Base-by-base conservation (phyloP, 257 asterid species). In the Scutellaria galericulata region DNA sequence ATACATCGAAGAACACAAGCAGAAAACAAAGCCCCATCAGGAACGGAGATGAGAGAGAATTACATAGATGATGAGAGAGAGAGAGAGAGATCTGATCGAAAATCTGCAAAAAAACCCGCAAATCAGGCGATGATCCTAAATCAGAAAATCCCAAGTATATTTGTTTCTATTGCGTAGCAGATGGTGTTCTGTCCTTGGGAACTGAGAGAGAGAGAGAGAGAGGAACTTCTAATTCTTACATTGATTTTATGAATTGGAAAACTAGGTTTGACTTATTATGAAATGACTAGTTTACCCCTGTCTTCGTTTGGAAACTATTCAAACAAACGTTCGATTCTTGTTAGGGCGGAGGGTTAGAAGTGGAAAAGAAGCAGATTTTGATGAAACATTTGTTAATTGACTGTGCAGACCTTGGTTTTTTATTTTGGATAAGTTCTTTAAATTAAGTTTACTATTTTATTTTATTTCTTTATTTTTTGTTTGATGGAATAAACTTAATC, bases 11-110 rank as follows among this genome's bases (percentile, higher is more conserved):
- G 31, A 67, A 75, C 51, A 55, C 20, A n/a, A 53, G 45, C 45
- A 42, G 9, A 24, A 37, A 48, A 11, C 58, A 22, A 1, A 40
- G 13, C 27, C 11, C 20, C 1, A 66, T 56, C 50, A 2, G 27
- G 46, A 46, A 41, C 9, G 47, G 52, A 47, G 48, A 44, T 7
- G 12, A 9, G 70, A 73, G 71, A 73, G 13, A 58, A 64, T 74
- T 71, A 81, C 85, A 63, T 18, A 59, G 72, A 44, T 18, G 67
- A 5, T 12, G 71, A 31, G 66, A 73, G 74, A 77, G 71, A 31
- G 66, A 73, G 74, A 77, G 27, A 24, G 27, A 18, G 82, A 81
- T 73, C 75, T 65, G 78, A 69, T 48, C 64, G 75, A 69, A 15
- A 60, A 51, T 58, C 18, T 40, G 24, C 58, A 53, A 7, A 60